phyloP scores from a whole-genome alignment of 345 rosid species.

The Sonneratia alba region DNA sequence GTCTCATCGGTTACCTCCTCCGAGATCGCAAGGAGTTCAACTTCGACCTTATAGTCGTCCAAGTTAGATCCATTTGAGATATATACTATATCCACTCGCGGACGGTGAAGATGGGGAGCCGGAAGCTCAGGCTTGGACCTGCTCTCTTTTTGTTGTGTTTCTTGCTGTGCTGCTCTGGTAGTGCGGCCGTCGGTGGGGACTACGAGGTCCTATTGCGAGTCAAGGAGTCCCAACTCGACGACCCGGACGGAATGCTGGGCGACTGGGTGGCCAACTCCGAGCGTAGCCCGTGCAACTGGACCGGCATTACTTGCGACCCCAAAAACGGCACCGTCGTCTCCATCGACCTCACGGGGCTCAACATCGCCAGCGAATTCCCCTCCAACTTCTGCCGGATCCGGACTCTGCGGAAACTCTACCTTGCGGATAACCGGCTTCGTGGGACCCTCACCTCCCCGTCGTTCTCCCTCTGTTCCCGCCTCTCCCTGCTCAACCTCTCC shows the following conservation, averaged over 20 bases:
- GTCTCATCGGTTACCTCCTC: background rate
- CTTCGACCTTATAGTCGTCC: background rate
- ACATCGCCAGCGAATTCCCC: conserved; percentile 47
- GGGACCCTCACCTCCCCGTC: conserved; percentile 31
- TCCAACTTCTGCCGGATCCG: conserved; percentile 46
- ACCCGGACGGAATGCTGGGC: conserved; percentile 32
- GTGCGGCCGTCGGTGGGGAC: conserved; percentile 32
- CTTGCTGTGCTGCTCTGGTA: background rate
- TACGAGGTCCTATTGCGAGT: conserved; percentile 43
- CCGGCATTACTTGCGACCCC: conserved; percentile 47
- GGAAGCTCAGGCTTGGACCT: background rate
- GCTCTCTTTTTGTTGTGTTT: background rate
- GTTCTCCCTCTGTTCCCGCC: conserved; percentile 42
- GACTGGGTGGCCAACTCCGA: conserved; percentile 38
- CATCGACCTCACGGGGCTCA: conserved; percentile 34
- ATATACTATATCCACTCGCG: background rate
- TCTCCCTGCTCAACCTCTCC: conserved; percentile 27
- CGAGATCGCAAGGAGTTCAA: background rate
- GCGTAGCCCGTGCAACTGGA: conserved; percentile 54
- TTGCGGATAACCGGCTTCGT: conserved; percentile 26
- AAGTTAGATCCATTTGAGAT: background rate
- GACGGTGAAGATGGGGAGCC: background rate
- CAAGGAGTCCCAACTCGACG: conserved; percentile 26
- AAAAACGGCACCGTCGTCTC: conserved; percentile 28
- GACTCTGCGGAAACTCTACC: conserved; percentile 39